phyloP scores from a whole-genome alignment of 2,329 filamentous ascomycete genomes.

The Pseudogymnoascus sp. region DNA sequence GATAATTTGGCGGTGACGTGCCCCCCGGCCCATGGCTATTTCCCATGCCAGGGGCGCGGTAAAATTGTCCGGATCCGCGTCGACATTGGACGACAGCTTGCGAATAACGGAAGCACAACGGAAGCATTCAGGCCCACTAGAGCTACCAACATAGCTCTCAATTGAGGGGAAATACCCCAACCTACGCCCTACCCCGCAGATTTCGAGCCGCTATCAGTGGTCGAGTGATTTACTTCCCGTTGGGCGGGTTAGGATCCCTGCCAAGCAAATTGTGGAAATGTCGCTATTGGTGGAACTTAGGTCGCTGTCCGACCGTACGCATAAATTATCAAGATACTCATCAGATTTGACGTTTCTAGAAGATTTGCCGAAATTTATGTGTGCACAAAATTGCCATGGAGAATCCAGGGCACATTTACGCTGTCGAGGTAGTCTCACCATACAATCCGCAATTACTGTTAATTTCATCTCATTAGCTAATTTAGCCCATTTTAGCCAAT shows the following conservation, averaged over 20 bases:
- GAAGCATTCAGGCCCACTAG: not conserved
- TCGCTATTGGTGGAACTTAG: not conserved
- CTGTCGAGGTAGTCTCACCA: not conserved
- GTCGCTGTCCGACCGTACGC: not conserved
- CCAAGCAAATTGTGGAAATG: not conserved
- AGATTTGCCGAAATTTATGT: not conserved
- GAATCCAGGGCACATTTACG: not conserved
- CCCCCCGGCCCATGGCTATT: not conserved
- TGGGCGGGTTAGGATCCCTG: not conserved
- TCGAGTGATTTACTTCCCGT: not conserved
- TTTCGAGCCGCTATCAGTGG: not conserved
- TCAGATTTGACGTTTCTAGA: conserved; percentile 12
- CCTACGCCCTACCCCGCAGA: not conserved
- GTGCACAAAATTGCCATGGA: not conserved
- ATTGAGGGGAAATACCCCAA: not conserved
- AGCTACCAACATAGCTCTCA: not conserved
- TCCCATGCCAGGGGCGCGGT: not conserved
- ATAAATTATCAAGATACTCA: conserved; percentile 20
- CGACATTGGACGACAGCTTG: not conserved
- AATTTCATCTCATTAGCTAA: not conserved
- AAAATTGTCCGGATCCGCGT: not conserved
- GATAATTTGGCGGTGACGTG: not conserved
- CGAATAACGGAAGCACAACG: not conserved
- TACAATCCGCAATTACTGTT: not conserved
- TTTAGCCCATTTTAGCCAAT: too few relatives aligned